Conservation (phyloP, 2,329 filamentous ascomycete genomes). For the Colletotrichum tropicicola region DNA sequence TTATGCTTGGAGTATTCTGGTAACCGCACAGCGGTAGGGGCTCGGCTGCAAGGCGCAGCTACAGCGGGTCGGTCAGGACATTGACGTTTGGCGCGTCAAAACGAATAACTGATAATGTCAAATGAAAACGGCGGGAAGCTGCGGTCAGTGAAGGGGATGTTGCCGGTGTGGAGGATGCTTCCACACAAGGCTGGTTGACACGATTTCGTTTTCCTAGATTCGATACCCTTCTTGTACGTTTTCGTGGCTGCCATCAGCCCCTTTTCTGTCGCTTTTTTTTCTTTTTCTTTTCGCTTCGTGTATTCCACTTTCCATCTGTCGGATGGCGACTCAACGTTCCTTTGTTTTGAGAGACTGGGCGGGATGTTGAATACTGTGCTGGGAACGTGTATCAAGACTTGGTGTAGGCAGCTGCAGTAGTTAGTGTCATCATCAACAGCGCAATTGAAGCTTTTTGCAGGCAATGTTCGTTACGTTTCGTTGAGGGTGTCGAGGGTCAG, state of each 20-base stretch:
- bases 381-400: background rate
- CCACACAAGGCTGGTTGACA: constrained; percentile 1
- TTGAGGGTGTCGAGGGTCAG: too few species aligned
- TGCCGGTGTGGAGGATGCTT: background rate
- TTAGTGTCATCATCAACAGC: background rate
- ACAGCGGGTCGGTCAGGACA: background rate
- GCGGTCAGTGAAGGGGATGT: background rate
- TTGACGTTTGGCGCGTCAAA: constrained; percentile 14
- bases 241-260: background rate
- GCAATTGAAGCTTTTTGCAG: too few species aligned
- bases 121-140: constrained; percentile 21
- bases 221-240: constrained; percentile 38
- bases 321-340: background rate
- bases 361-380: background rate
- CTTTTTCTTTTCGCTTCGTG: constrained; percentile 23
- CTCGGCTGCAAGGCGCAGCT: constrained; percentile 1
- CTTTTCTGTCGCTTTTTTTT: too few species aligned
- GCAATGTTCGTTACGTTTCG: too few species aligned
- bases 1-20: constrained; percentile 2
- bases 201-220: constrained; percentile 34
- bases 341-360: background rate
- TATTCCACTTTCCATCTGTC: background rate
- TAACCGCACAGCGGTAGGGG: background rate
- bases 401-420: background rate
- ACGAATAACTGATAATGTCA: constrained; percentile 27